Base-by-base conservation (phyloP, 2,329 filamentous ascomycete species). In the Fonsecaea pedrosoi region DNA sequence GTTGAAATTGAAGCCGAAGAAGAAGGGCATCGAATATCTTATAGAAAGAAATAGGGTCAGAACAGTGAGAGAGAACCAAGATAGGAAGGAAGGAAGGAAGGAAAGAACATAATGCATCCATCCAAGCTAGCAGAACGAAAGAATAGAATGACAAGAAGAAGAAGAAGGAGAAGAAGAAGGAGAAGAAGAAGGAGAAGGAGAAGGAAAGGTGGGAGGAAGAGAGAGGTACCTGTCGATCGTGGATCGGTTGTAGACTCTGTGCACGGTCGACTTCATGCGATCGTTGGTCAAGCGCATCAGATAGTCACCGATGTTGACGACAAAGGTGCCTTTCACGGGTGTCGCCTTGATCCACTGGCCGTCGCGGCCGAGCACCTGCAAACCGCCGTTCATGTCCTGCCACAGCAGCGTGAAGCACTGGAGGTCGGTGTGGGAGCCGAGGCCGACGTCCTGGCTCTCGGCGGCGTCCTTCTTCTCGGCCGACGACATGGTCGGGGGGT, bases 1-100 rank as follows among this genome's bases (percentile, higher is more conserved):
- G 61, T 86, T 83, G 57, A 83, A 83, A 69, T 86, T 85, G 64
- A 86, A 81, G 0, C 82, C 82, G 70, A 86, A 83, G 74, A 87
- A 87, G 72, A 87, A 86, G 0, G 84, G 84, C 82, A 87, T 85
- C 0, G 82, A 85, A 50, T 84, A 82, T 13, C 84, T 76, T 60
- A n/a, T 40, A n/a, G 21, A 6, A 15, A 15, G 35, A 37, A 58
- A 35, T 82, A 81, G 69, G 81, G 0, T 25, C 2, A 25, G 25
- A 25, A 25, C 25, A 25, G 25, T 25, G 25, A 25, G 25, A 25
- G 25, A 25, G 2, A 2, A 25, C 25, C 25, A 2, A 25, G 2
- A 2, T 25, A 25, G 25, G 25, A 25, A 25, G 25, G 25, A 25
- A 25, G 25, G 25, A 25, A 25, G 25, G 1, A 1, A 21, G 25